Evolutionary conservation across 2,329 filamentous ascomycete genomes (phyloP).

Genomic region (Samsoniella hepiali): DNA sequence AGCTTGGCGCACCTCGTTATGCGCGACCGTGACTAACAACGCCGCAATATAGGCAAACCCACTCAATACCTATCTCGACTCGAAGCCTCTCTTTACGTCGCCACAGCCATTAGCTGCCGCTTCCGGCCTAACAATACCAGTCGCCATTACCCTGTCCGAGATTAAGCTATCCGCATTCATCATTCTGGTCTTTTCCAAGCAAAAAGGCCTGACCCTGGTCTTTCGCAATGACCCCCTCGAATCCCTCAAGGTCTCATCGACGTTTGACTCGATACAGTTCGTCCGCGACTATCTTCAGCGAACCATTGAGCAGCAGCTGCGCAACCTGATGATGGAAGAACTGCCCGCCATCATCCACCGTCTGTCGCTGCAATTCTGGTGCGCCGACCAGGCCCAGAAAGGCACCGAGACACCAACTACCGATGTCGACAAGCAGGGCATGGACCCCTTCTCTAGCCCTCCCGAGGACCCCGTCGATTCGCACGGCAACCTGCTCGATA

Average conservation of each 20-base stretch:
- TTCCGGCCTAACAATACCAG: slow-evolving; percentile 90
- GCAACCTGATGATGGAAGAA: slow-evolving; percentile 96
- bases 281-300: slow-evolving; percentile 95
- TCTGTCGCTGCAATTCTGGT: slow-evolving; percentile 83
- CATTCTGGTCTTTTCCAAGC: slow-evolving; percentile 94
- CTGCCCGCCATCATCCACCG: slow-evolving; percentile 94
- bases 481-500: slow-evolving; percentile 72
- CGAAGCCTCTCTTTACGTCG: slow-evolving; percentile 87
- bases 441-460: slow-evolving; percentile 79
- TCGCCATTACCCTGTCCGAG: slow-evolving; percentile 93
- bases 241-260: slow-evolving; percentile 96
- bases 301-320: slow-evolving; percentile 89
- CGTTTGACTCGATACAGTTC: slow-evolving; percentile 98
- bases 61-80: slow-evolving; percentile 89
- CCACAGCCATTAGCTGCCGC: slow-evolving; percentile 88
- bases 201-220: slow-evolving; percentile 93
- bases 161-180: slow-evolving; percentile 96
- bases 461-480: slow-evolving; percentile 80
- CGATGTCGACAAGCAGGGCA: slow-evolving; percentile 54
- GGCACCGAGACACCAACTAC: slow-evolving; percentile 49
- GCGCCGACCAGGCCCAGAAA: slow-evolving; percentile 67
- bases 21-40: slow-evolving; percentile 13
- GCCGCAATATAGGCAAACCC: slow-evolving; percentile 71
- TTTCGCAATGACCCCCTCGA: slow-evolving; percentile 98
- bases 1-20: not conserved